Base-by-base conservation (phyloP, 2,329 filamentous ascomycete genomes). In the Botrytis deweyae region DNA sequence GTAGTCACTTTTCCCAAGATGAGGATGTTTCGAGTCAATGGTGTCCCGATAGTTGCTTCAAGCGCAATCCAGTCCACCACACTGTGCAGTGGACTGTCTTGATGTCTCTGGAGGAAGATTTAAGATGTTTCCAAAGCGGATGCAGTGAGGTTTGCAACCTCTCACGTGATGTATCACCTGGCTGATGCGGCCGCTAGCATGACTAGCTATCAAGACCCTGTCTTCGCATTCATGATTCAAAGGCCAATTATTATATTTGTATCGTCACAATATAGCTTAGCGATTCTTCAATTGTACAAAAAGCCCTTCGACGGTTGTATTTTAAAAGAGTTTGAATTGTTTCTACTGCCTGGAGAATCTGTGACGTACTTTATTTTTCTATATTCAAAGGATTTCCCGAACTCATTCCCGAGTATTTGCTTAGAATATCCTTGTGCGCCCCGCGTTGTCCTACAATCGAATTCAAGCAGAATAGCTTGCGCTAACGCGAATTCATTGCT, bases 391-490 rank as follows among this genome's bases (percentile, higher is more conserved):
- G 25, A n/a, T 25, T 44, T n/a, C 7, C 40, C 66, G 29, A 42
- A 55, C 25, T n/a, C 14, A 69, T 25, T 42, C 18, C 36, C 66
- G 18, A 44, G n/a, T 10, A 58, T 44, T 6, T 33, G n/a, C 61
- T 44, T 18, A 58, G 14, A 58, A 44, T 36, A 72, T 38, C 44
- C 69, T 71, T 71, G 59, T 52, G 69, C 67, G 40, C 67, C 67
- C 67, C 55, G 52, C 67, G 58, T 62, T 46, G 7, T 40, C 52
- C 18, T 20, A 38, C 22, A 62, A 62, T 44, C n/a, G 22, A 62
- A 10, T 44, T 42, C 5, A 33, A 68, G 36, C 36, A 16, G 20
- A 42, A 58, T 42, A 69, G 69, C 59, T 71, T 65, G 69, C 42
- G 25, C 42, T 38, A 33, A 59, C 62, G 62, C 62, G 61, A 58